Percentiles rank a stretch among this genome's conserved stretches.
Conservation (phyloP, 208 protist genomes). For the Leishmania turanica region DNA sequence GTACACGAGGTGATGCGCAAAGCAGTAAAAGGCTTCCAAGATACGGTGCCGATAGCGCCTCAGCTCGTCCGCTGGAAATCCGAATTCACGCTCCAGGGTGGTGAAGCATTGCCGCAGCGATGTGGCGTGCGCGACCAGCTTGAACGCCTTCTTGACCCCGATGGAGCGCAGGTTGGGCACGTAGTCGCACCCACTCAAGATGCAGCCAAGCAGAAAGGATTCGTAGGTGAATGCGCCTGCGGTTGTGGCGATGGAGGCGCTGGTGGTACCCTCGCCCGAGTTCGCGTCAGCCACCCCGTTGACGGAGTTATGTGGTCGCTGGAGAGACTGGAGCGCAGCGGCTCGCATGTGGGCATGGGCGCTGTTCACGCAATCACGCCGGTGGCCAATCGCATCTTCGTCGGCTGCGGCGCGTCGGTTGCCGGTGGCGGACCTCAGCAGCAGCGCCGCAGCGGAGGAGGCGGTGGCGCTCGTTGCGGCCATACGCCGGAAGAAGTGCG, state of each 20-base stretch:
- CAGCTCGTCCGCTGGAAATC: conserved; percentile 66
- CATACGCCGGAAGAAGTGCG: conserved; percentile 45
- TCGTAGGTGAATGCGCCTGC: conserved; percentile 58
- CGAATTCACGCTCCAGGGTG: conserved; percentile 45
- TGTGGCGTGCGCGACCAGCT: conserved; percentile 58
- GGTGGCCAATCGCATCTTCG: not conserved
- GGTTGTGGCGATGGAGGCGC: not conserved
- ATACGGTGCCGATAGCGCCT: conserved; percentile 55
- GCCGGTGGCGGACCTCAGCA: not conserved
- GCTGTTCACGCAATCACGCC: not conserved
- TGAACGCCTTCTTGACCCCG: conserved; percentile 95
- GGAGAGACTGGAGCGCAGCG: conserved; percentile 8
- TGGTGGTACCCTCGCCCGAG: not conserved
- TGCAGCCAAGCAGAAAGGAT: conserved; percentile 94
- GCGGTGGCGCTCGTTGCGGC: not conserved
- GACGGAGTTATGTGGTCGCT: not conserved
- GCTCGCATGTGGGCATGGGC: conserved; percentile 18
- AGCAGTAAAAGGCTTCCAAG: conserved; percentile 84
- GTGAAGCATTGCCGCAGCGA: conserved; percentile 58
- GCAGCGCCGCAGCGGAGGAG: not conserved
- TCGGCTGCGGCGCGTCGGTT: not conserved
- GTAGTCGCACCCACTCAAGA: conserved; percentile 98
- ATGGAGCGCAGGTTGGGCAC: conserved; percentile 89
- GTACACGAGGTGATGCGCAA: conserved; percentile 91
- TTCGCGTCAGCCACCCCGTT: not conserved